Evolutionary conservation across 148 eudicot genomes (phyloP), one percentile per base, ranked within the genome.

Genomic region (Rhododendron molle): DNA sequence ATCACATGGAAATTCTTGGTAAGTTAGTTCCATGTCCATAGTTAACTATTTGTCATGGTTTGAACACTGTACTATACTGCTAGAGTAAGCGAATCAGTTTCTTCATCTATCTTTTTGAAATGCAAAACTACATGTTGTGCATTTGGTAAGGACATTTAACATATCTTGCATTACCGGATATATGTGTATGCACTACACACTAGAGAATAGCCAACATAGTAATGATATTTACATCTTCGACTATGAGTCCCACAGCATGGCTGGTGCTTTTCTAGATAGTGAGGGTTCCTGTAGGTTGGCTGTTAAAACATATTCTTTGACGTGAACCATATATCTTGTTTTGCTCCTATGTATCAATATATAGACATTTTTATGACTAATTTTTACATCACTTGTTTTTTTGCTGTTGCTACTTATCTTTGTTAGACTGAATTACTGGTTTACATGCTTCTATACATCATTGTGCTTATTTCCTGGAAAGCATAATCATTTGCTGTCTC

Each of bases 1-100:
- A 95, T 92, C 99, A 97, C 93, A 93, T 93, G 93, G 99, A 97
- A 92, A 97, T 97, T 83, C 96, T 97, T 87, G 99, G 99, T 95
- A 88, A 93, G 99, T 90, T 54, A 40, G 44, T 83, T 87, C 87
- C 72, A 77, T 89, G 85, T 90, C 67, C 71, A 73, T 87, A n/a
- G 74, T 46, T 85, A 83, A 82, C 60, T 83, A 28, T 56, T 73
- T 5, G 50, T 34, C n/a, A 46, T 26, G 46, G 58, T 77, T 65
- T 36, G 52, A 34, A 79, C n/a, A 23, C 77, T 47, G n/a, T 34
- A 60, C 21, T 54, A 7, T 47, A 56, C 72, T 65, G 32, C 26
- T 65, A 18, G 46, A 18, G 34, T 67, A 30, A 26, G 14, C 16
- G 34, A 10, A 46, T 21, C 32, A 38, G 74, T 14, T 60, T 20